Evolutionary conservation across 805 yeast genomes (phyloP).

Genomic region (Saccharomycopsis fodiens): DNA sequence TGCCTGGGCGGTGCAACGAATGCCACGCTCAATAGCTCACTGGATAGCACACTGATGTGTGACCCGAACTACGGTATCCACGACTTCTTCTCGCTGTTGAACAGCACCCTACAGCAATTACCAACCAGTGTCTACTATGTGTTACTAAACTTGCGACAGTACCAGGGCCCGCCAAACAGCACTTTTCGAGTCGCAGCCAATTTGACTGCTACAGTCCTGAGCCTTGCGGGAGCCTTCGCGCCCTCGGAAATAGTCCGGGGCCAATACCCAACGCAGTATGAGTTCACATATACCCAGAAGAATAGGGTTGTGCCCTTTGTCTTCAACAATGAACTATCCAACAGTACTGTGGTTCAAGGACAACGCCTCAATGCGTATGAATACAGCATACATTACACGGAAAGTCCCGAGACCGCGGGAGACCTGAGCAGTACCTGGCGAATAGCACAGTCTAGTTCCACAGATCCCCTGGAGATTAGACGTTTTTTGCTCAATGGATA

Average conservation of each 20-base stretch:
- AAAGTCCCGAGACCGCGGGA: background rate
- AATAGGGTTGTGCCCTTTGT: constrained; percentile 9
- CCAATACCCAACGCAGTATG: constrained; percentile 6
- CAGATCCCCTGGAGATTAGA: background rate
- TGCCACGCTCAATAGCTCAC: too few species aligned
- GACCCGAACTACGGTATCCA: background rate
- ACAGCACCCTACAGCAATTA: background rate
- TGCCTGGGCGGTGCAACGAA: constrained; percentile 44
- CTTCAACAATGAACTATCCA: background rate
- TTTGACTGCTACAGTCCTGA: background rate
- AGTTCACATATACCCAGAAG: background rate
- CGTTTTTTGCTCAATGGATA: background rate
- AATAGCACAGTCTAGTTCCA: background rate
- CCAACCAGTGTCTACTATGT: background rate
- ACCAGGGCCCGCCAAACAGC: background rate
- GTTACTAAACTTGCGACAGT: background rate
- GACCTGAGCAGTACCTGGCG: background rate
- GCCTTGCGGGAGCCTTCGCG: background rate
- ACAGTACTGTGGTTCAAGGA: background rate
- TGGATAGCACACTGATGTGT: background rate
- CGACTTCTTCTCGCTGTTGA: background rate
- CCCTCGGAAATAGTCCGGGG: background rate
- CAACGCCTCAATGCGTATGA: background rate
- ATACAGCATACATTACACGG: background rate
- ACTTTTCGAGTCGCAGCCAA: background rate